phyloP scores from a whole-genome alignment of 139 green algal species.

The Micractinium conductrix region DNA sequence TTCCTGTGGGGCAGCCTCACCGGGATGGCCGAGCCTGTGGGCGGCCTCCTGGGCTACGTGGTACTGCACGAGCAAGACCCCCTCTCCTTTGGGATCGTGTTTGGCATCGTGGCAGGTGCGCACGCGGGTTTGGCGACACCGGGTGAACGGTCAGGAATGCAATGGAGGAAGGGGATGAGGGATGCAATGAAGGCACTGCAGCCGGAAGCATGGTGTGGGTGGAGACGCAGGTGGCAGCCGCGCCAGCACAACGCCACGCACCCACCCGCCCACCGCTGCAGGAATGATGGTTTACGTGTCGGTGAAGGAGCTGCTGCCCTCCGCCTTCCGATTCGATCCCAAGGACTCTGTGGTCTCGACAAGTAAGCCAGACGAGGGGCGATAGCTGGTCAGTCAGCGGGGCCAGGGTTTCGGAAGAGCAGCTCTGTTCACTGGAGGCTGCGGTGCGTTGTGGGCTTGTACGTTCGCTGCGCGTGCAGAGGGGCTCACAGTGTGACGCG shows the following conservation, averaged over 20 bases:
- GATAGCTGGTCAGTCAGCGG: not conserved
- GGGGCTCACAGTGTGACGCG: not conserved
- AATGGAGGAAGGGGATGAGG: no score
- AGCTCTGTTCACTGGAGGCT: not conserved
- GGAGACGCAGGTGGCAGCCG: no score
- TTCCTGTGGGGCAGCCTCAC: slow-evolving; percentile 75
- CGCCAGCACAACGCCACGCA: no score
- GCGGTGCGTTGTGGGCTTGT: not conserved
- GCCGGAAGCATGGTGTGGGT: no score
- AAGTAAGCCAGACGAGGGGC: not conserved
- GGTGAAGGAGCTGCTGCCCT: slow-evolving; percentile 84
- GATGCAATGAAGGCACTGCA: no score
- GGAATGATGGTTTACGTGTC: slow-evolving; percentile 87
- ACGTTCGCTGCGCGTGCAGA: not conserved
- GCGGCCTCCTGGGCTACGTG: slow-evolving; percentile 60
- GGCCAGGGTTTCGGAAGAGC: not conserved
- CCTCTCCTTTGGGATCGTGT: slow-evolving; percentile 57
- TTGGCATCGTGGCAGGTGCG: slow-evolving; percentile 64
- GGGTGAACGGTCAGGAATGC: no score
- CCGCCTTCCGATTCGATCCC: slow-evolving; percentile 77
- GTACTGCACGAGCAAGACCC: slow-evolving; percentile 7
- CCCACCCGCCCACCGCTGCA: no score
- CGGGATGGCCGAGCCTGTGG: slow-evolving; percentile 80
- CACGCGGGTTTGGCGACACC: no score
- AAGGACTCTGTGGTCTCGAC: slow-evolving; percentile 58